Evolutionary conservation across 2,329 filamentous ascomycete genomes (phyloP).

Genomic region (Lecanosticta acicola): DNA sequence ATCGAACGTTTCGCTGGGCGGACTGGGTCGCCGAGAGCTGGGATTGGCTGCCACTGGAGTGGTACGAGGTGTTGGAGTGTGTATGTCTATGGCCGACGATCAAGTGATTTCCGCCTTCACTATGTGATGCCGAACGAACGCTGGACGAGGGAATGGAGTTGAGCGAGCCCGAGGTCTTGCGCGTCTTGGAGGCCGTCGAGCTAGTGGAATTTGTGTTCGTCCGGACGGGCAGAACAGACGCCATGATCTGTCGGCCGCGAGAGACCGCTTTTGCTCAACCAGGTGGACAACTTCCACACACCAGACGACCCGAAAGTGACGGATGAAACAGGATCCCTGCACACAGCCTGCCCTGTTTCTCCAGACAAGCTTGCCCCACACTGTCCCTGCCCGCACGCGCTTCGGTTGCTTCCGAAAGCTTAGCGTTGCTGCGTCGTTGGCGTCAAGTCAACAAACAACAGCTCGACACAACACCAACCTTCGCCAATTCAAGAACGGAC

Average conservation of each 20-base stretch:
- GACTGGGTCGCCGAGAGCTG: constrained; percentile 10
- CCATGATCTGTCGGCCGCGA: too few relatives aligned
- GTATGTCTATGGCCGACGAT: constrained; percentile 26
- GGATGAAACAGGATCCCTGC: too few relatives aligned
- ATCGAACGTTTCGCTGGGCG: constrained; percentile 2
- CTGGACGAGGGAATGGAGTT: constrained; percentile 38
- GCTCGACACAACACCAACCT: not conserved
- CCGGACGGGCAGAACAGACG: constrained; percentile 27
- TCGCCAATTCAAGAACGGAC: constrained; percentile 1
- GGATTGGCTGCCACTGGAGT: constrained; percentile 27
- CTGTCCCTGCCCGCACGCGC: not conserved
- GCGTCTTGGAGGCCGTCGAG: constrained; percentile 21
- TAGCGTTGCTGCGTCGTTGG: not conserved
- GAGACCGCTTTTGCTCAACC: too few relatives aligned
- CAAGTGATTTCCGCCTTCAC: constrained; percentile 8
- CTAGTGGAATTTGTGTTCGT: constrained; percentile 28
- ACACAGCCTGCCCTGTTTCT: not conserved
- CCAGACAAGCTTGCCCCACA: not conserved
- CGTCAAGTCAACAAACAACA: not conserved
- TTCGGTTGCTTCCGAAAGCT: not conserved
- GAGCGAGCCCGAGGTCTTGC: constrained; percentile 35
- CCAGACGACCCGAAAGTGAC: too few relatives aligned
- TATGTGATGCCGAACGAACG: constrained; percentile 18
- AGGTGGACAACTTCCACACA: not conserved
- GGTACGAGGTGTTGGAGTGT: constrained; percentile 34